A percentile compares a stretch with the other conserved stretches of the same genome.
Conservation (phyloP, 1,284 basidiomycete species). For the Pascua sp. region DNA sequence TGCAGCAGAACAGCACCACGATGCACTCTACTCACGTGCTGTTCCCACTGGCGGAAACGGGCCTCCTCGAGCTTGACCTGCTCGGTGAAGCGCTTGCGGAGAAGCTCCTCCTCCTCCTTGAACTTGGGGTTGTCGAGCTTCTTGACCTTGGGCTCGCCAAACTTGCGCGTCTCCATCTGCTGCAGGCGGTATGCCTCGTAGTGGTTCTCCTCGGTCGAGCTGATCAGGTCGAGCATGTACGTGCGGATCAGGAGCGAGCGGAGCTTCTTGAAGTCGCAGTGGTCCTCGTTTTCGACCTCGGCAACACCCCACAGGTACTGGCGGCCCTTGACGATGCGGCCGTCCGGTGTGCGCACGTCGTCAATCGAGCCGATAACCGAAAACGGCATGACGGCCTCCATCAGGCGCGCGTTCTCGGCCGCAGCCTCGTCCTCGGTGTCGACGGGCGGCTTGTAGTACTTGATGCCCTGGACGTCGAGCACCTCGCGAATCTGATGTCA, state of each 20-base stretch:
- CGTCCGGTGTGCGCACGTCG: conserved; percentile 87
- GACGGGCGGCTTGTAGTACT: conserved; percentile 88
- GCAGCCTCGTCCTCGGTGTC: conserved; percentile 85
- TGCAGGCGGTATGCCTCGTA: conserved; percentile 93
- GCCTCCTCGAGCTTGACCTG: conserved; percentile 99
- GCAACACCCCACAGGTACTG: conserved; percentile 99
- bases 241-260: conserved; percentile 94
- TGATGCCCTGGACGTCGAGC: conserved; percentile 84
- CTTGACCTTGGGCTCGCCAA: conserved; percentile 97
- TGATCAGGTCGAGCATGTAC: conserved; percentile 97
- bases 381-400: conserved; percentile 89
- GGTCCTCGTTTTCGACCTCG: conserved; percentile 61
- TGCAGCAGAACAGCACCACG: conserved; percentile 59
- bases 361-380: conserved; percentile 97
- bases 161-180: conserved; percentile 99
- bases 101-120: conserved; percentile 97
- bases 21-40: conserved; percentile 56
- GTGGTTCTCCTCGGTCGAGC: conserved; percentile 91
- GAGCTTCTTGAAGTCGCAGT: conserved; percentile 99
- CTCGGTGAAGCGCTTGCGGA: conserved; percentile 97
- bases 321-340: conserved; percentile 90
- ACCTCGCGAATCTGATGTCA: conserved; percentile 75
- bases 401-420: conserved; percentile 82
- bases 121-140: conserved; percentile 99
- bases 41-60: conserved; percentile 98